These are phyloP conservation scores for Aureobasidium sp. DNA, from an alignment of 2,329 filamentous ascomycete species.

Conservation along the genomic window DNA sequence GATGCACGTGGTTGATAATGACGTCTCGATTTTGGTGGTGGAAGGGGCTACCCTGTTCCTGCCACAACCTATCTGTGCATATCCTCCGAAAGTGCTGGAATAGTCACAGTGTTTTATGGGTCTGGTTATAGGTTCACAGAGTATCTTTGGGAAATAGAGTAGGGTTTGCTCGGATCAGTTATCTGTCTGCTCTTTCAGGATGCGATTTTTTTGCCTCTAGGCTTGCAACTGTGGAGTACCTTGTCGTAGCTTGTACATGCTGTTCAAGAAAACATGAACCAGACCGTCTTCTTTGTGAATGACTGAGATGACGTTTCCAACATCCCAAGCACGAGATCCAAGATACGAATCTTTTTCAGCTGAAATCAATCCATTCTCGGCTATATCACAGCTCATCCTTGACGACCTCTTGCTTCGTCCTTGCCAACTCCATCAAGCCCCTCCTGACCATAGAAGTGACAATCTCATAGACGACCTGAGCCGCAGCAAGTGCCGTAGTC, in stretches of 20 bases:
- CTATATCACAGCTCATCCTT: constrained; percentile 7
- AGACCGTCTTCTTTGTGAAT: no score
- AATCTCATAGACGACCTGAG: constrained; percentile 80
- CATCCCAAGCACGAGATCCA: no score
- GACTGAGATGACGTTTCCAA: no score
- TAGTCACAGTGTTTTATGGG: background rate
- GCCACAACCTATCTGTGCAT: background rate
- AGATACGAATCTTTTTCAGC: background rate
- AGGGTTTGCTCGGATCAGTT: no score
- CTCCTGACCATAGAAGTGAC: constrained; percentile 62
- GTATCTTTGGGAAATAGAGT: no score
- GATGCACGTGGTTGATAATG: background rate
- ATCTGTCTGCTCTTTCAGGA: no score
- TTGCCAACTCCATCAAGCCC: constrained; percentile 14
- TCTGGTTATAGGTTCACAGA: no score
- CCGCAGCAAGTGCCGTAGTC: constrained; percentile 71
- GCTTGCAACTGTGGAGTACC: no score
- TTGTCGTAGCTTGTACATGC: no score
- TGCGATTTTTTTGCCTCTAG: no score
- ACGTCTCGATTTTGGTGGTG: background rate
- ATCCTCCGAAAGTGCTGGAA: background rate
- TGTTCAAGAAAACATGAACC: no score
- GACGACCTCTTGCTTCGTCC: background rate
- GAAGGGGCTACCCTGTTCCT: background rate
- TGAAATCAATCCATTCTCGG: no score